Evolutionary conservation across 1,284 basidiomycete species (phyloP).

Genomic region (Cryptococcus sp.): DNA sequence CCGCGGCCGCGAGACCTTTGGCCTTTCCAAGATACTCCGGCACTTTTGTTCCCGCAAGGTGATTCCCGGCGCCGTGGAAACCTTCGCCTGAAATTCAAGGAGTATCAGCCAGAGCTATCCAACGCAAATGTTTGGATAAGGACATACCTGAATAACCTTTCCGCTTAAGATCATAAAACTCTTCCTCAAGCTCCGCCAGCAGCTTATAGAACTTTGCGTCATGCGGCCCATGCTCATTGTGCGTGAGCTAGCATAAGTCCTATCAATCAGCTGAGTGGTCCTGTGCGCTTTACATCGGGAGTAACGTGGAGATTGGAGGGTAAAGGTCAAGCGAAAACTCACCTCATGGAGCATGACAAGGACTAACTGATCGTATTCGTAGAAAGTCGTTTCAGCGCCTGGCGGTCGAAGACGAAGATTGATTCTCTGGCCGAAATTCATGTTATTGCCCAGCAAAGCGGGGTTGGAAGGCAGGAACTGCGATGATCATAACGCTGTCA

Average conservation of each 20-base stretch:
- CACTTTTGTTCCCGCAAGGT: constrained; percentile 67
- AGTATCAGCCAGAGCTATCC: neutral
- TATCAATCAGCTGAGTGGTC: no score
- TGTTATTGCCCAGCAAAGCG: constrained; percentile 66
- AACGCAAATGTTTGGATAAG: neutral
- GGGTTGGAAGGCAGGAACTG: constrained; percentile 75
- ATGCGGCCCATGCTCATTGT: constrained; percentile 83
- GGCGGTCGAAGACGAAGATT: constrained; percentile 73
- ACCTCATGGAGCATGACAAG: constrained; percentile 85
- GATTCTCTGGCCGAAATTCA: constrained; percentile 76
- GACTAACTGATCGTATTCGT: constrained; percentile 70
- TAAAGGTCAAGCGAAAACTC: constrained; percentile 10
- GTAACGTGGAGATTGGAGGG: no score
- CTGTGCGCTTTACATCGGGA: no score
- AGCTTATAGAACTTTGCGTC: constrained; percentile 76
- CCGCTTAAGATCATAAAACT: constrained; percentile 71
- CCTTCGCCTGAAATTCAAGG: constrained; percentile 63
- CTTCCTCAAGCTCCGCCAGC: constrained; percentile 72
- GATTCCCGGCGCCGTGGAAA: constrained; percentile 70
- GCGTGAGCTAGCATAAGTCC: constrained; percentile 64
- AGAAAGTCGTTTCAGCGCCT: constrained; percentile 68
- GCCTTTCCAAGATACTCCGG: constrained; percentile 64
- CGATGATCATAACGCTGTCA: neutral
- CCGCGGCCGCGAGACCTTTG: constrained; percentile 72
- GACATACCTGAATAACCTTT: constrained; percentile 63